A percentile compares a stretch with the other conserved stretches of the same genome.
phyloP scores from a whole-genome alignment of 1,284 basidiomycete genomes.

The Ceratobasidium sp. region DNA sequence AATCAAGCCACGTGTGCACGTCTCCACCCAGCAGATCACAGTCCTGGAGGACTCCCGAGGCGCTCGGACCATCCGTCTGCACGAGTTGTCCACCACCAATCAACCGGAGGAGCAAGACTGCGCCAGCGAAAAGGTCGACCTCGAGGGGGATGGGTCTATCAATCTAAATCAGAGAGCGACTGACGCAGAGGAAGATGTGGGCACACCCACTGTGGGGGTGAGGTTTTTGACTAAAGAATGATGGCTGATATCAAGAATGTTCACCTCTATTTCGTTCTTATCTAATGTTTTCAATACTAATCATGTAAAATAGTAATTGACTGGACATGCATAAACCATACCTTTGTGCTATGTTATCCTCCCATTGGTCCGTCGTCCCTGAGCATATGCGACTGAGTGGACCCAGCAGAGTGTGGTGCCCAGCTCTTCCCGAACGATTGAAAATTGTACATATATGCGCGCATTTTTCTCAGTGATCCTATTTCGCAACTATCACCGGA shows the following conservation, averaged over 20 bases:
- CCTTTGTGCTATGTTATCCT: no score
- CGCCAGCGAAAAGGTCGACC: constrained; percentile 23
- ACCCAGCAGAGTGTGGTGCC: no score
- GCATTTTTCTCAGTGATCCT: no score
- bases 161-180: constrained; percentile 16
- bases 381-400: no score
- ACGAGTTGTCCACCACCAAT: constrained; percentile 9
- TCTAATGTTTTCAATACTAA: no score
- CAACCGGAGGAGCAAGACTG: constrained; percentile 14
- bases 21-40: constrained; percentile 32
- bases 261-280: no score
- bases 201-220: constrained; percentile 9
- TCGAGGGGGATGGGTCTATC: constrained; percentile 6
- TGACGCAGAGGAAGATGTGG: constrained; percentile 1
- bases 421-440: no score
- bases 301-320: no score
- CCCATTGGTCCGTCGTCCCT: no score
- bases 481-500: no score
- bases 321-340: no score
- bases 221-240: constrained; percentile 9
- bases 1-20: constrained; percentile 28
- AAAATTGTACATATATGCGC: no score
- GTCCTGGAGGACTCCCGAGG: constrained; percentile 33
- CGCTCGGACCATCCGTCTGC: constrained; percentile 26
- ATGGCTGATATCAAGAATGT: neutral